A percentile compares a stretch with the other conserved stretches of the same genome.
phyloP scores from a whole-genome alignment of 768 basidiomycete species.

The Favolaschia claudopus region DNA sequence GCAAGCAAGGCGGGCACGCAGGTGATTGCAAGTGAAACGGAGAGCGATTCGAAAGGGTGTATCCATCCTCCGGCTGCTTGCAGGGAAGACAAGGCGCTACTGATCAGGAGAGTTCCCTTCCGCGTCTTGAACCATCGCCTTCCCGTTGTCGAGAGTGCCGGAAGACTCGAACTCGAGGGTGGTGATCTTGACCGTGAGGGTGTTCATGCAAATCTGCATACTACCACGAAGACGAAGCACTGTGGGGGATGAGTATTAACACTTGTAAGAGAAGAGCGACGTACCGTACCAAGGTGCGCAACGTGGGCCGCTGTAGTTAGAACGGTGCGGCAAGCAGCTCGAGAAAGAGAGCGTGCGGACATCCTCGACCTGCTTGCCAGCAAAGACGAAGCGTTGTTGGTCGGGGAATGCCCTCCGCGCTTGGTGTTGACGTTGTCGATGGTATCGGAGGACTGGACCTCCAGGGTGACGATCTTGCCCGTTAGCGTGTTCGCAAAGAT shows the following conservation, averaged over 20 bases:
- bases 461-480: slow-evolving; percentile 92
- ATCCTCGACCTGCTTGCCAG: slow-evolving; percentile 92
- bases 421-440: slow-evolving; percentile 91
- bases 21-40: too few relatives aligned
- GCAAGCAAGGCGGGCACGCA: too few relatives aligned
- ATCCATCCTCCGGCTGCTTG: slow-evolving; percentile 93
- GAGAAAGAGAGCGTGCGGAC: slow-evolving; percentile 91
- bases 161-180: slow-evolving; percentile 92
- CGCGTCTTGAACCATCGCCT: slow-evolving; percentile 82
- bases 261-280: too few relatives aligned
- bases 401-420: slow-evolving; percentile 93
- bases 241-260: slow-evolving; percentile 85
- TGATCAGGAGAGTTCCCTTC: slow-evolving; percentile 87
- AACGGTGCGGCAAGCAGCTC: slow-evolving; percentile 91
- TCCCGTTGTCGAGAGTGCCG: slow-evolving; percentile 92
- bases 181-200: slow-evolving; percentile 89
- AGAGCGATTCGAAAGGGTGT: slow-evolving; percentile 89
- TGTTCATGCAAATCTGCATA: slow-evolving; percentile 92
- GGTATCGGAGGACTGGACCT: slow-evolving; percentile 87
- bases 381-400: slow-evolving; percentile 90
- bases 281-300: too few relatives aligned
- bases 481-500: slow-evolving; percentile 86
- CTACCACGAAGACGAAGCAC: slow-evolving; percentile 89
- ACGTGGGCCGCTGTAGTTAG: too few relatives aligned
- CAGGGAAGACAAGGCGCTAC: slow-evolving; percentile 90